phyloP scores from a whole-genome alignment of 805 yeast genomes.

The Metschnikowia lochheadii region DNA sequence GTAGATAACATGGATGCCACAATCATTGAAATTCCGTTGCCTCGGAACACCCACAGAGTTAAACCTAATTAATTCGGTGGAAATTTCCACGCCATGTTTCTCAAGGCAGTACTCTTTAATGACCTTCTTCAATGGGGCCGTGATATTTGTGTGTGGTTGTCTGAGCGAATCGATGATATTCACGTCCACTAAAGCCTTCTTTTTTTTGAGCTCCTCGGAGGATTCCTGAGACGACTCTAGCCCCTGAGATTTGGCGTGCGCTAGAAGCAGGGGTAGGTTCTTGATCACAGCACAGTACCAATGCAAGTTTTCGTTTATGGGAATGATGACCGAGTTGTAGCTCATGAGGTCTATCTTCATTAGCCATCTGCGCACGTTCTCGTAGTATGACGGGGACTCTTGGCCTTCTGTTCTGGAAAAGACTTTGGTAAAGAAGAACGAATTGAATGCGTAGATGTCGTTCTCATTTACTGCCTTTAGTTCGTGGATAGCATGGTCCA shows the following conservation, averaged over 20 bases:
- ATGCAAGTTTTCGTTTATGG: slow-evolving; percentile 76
- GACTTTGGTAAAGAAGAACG: slow-evolving; percentile 76
- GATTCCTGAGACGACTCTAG: background rate
- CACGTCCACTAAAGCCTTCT: slow-evolving; percentile 31
- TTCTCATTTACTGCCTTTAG: slow-evolving; percentile 23
- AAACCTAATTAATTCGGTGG: slow-evolving; percentile 44
- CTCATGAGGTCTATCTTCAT: slow-evolving; percentile 55
- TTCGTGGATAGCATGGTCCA: slow-evolving; percentile 33
- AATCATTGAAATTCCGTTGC: slow-evolving; percentile 87
- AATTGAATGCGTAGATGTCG: slow-evolving; percentile 61
- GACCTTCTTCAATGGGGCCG: slow-evolving; percentile 52
- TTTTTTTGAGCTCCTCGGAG: slow-evolving; percentile 6
- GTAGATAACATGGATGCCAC: slow-evolving; percentile 88
- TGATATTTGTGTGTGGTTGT: slow-evolving; percentile 51
- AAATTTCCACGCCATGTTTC: slow-evolving; percentile 47
- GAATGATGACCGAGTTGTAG: slow-evolving; percentile 63
- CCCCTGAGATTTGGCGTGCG: slow-evolving; percentile 1
- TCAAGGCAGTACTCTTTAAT: slow-evolving; percentile 68
- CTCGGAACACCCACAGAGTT: slow-evolving; percentile 61
- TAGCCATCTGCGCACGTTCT: slow-evolving; percentile 75
- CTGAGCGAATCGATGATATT: slow-evolving; percentile 74
- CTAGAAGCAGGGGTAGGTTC: slow-evolving; percentile 39
- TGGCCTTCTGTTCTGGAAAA: slow-evolving; percentile 26
- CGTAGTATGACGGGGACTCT: slow-evolving; percentile 42
- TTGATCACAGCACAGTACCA: slow-evolving; percentile 83